phyloP scores from a whole-genome alignment of 176 grass and related monocot genomes.

The Ensete glaucum region DNA sequence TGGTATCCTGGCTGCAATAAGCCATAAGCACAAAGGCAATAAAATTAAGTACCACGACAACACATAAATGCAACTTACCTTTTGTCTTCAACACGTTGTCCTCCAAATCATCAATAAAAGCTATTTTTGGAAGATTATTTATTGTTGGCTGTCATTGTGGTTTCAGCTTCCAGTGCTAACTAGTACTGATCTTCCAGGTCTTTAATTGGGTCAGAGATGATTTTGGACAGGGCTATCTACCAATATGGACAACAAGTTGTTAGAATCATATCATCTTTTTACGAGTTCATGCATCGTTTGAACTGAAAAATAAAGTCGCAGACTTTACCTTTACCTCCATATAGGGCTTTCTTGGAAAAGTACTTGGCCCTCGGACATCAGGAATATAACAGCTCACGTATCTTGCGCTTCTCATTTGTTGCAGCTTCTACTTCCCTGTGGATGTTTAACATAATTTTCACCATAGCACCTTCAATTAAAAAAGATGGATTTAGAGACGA shows the following conservation, averaged over 20 bases:
- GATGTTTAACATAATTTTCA: background rate
- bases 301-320: background rate
- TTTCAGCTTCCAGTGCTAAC: background rate
- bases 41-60: background rate
- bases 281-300: background rate
- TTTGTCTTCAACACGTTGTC: background rate
- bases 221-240: conserved; percentile 6
- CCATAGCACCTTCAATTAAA: background rate
- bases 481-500: background rate
- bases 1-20: background rate
- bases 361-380: conserved; percentile 16
- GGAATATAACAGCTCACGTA: conserved; percentile 12
- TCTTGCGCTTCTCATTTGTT: conserved; percentile 6
- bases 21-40: background rate
- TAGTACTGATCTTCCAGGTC: background rate
- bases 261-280: background rate
- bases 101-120: background rate
- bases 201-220: conserved; percentile 5
- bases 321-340: conserved; percentile 14
- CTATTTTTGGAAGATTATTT: background rate
- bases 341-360: conserved; percentile 17
- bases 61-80: background rate
- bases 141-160: background rate
- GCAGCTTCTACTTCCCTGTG: conserved; percentile 9
- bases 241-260: background rate